These are phyloP conservation scores for Musa troglodytarum DNA, from an alignment of 176 grass and related monocot genomes.

Conservation along the genomic window DNA sequence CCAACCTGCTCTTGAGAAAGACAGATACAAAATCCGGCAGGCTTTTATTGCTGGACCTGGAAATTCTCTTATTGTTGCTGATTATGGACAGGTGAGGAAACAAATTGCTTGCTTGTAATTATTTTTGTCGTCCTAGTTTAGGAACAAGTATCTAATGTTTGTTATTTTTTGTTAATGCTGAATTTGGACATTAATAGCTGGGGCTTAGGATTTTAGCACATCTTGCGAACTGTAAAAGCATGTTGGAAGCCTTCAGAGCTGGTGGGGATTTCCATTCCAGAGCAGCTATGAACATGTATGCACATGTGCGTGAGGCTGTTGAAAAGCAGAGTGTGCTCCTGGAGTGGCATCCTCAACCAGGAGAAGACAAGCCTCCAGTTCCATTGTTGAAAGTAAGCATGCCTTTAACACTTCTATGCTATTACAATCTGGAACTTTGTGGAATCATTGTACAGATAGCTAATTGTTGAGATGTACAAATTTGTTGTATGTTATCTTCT, in stretches of 20 bases:
- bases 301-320: slow-evolving; percentile 65
- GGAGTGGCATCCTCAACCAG: slow-evolving; percentile 81
- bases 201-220: slow-evolving; percentile 93
- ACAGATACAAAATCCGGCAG: slow-evolving; percentile 82
- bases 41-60: slow-evolving; percentile 78
- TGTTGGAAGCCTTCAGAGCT: slow-evolving; percentile 80
- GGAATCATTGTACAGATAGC: background rate
- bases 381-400: slow-evolving; percentile 70
- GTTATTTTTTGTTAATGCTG: background rate
- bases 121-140: background rate
- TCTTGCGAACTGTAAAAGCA: slow-evolving; percentile 71
- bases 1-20: slow-evolving; percentile 85
- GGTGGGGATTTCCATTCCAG: slow-evolving; percentile 92
- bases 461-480: background rate
- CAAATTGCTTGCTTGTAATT: background rate
- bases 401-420: background rate
- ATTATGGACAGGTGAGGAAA: slow-evolving; percentile 75
- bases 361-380: slow-evolving; percentile 74
- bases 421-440: background rate
- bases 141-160: background rate
- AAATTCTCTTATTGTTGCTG: slow-evolving; percentile 85
- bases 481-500: too few relatives aligned
- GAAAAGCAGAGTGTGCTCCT: slow-evolving; percentile 69
- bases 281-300: slow-evolving; percentile 89
- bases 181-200: slow-evolving; percentile 38